Conservation (phyloP, 371 early-diverging fungal species). For the Fennellomyces sp. region DNA sequence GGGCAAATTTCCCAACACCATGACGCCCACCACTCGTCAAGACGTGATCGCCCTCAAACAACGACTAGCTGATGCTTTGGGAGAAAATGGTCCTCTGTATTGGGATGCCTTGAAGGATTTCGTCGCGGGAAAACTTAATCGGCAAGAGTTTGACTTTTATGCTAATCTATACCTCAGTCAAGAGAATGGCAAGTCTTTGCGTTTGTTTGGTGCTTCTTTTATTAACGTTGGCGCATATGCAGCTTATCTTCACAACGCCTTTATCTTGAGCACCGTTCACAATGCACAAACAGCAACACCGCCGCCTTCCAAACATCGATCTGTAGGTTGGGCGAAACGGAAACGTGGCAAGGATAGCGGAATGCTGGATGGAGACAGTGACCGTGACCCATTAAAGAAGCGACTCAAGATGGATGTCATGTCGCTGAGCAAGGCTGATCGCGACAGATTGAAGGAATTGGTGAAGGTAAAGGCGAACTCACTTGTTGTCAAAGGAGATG, state of each 20-base stretch:
- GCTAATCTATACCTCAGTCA: constrained; percentile 69
- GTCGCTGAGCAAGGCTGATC: constrained; percentile 72
- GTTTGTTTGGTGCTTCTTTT: background rate
- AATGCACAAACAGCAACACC: constrained; percentile 74
- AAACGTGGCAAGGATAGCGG: constrained; percentile 63
- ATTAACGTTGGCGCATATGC: background rate
- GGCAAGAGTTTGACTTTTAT: constrained; percentile 82
- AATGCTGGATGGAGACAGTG: constrained; percentile 33
- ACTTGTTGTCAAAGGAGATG: background rate
- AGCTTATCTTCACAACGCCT: constrained; percentile 80
- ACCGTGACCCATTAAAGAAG: constrained; percentile 58
- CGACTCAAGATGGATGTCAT: constrained; percentile 73
- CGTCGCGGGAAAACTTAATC: constrained; percentile 75
- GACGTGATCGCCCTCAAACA: constrained; percentile 77
- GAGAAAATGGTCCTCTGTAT: constrained; percentile 78
- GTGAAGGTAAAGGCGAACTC: constrained; percentile 43
- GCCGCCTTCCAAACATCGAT: constrained; percentile 68
- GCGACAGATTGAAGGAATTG: constrained; percentile 67
- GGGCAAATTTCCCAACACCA: constrained; percentile 12
- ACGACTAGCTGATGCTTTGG: constrained; percentile 77
- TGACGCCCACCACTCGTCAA: constrained; percentile 47
- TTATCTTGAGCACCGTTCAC: constrained; percentile 78
- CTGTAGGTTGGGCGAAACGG: constrained; percentile 68
- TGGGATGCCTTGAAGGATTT: constrained; percentile 81
- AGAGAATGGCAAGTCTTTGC: constrained; percentile 67